Conservation (phyloP, 257 asterid species). For the Petunia axillaris region DNA sequence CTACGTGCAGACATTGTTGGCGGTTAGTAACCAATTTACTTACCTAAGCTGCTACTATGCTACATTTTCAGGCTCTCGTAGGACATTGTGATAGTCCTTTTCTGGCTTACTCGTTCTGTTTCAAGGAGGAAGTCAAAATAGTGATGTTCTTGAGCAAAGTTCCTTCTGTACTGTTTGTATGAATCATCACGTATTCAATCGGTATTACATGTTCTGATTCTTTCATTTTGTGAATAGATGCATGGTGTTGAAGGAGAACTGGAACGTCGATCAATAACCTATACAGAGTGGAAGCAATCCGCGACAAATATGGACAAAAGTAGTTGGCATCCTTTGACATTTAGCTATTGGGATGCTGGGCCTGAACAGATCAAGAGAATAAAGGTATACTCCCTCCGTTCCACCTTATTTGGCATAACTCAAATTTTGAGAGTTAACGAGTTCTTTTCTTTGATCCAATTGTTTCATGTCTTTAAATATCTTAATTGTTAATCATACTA, state of each 20-base stretch:
- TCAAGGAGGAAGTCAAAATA: not conserved
- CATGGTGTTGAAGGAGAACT: conserved; percentile 71
- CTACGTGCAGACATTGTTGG: conserved; percentile 83
- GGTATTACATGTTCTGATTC: not conserved
- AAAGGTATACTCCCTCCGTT: conserved; percentile 46
- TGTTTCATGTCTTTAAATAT: too few species aligned
- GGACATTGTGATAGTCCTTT: too few species aligned
- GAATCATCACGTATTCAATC: conserved; percentile 4
- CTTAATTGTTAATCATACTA: too few species aligned
- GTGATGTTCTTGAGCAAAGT: too few species aligned
- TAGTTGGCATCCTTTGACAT: conserved; percentile 90
- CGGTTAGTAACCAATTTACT: conserved; percentile 50
- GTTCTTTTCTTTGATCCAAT: too few species aligned
- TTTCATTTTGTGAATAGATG: conserved; percentile 49
- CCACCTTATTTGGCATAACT: too few species aligned
- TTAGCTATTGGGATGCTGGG: conserved; percentile 63
- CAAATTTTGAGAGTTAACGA: too few species aligned
- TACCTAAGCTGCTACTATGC: conserved; percentile 11
- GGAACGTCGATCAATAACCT: conserved; percentile 83
- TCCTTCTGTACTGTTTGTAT: not conserved
- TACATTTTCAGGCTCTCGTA: too few species aligned
- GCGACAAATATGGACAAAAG: conserved; percentile 47
- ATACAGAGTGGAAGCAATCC: conserved; percentile 82
- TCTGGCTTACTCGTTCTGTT: not conserved
- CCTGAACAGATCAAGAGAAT: conserved; percentile 68